phyloP scores from a whole-genome alignment of 495 filamentous ascomycete species.

The Xylaria bambusicola region DNA sequence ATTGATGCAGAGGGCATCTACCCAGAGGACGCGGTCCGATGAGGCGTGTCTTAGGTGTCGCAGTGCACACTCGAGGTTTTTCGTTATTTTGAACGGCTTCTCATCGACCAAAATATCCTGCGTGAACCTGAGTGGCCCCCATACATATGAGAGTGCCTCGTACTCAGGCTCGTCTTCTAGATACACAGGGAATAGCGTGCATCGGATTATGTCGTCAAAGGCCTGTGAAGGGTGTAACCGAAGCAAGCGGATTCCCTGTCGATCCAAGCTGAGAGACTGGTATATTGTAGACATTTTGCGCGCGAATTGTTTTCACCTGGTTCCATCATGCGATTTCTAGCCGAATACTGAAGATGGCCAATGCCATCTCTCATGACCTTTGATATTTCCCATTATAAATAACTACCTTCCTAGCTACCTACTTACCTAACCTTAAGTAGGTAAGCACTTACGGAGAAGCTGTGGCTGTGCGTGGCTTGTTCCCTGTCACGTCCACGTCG shows the following conservation, averaged over 20 bases:
- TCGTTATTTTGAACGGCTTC: conserved; percentile 18
- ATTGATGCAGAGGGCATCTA: conserved; percentile 41
- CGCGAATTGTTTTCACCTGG: no score
- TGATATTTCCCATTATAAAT: no score
- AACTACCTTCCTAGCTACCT: no score
- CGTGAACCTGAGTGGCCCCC: conserved; percentile 20
- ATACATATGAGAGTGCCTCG: conserved; percentile 38
- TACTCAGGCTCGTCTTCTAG: conserved; percentile 14
- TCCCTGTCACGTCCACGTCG: no score
- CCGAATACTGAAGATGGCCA: no score
- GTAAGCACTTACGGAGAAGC: no score
- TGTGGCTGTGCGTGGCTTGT: conserved; percentile 1
- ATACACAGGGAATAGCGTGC: background rate
- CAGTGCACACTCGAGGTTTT: conserved; percentile 30
- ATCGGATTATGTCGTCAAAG: background rate
- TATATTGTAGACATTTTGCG: background rate
- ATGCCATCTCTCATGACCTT: no score
- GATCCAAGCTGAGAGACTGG: background rate
- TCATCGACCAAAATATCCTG: background rate
- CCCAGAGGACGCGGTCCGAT: conserved; percentile 29
- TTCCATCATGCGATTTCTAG: no score
- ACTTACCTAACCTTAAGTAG: no score
- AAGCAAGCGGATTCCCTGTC: conserved; percentile 5
- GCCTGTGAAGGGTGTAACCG: background rate
- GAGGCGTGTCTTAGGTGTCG: conserved; percentile 26